These are phyloP conservation scores for Stenogyne calaminthoides DNA, from an alignment of 305 asterid genomes.

Conservation along the genomic window DNA sequence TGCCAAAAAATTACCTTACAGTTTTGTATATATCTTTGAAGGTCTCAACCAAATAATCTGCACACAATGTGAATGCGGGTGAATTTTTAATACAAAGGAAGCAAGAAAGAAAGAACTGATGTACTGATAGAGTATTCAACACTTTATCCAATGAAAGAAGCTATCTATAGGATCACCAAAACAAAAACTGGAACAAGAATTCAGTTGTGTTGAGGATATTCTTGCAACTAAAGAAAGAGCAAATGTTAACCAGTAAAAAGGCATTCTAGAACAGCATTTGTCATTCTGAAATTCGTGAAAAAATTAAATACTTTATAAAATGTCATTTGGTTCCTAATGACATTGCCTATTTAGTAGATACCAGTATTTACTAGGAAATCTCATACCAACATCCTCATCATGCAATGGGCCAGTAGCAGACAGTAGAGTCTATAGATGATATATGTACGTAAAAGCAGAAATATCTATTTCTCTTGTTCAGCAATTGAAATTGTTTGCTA, in stretches of 20 bases:
- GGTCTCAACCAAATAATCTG: constrained; percentile 84
- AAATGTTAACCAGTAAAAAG: not conserved
- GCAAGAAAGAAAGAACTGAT: not conserved
- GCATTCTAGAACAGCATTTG: not conserved
- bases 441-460: not conserved
- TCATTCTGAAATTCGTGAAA: not conserved
- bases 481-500: not conserved
- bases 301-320: not conserved
- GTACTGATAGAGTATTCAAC: constrained; percentile 14
- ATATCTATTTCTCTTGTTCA: not conserved
- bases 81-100: constrained; percentile 25
- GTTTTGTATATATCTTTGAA: constrained; percentile 67
- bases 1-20: constrained; percentile 57
- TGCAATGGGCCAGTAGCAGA: not conserved
- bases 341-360: not conserved
- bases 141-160: no score
- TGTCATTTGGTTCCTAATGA: not conserved
- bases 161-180: no score
- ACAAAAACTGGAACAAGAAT: constrained; percentile 7
- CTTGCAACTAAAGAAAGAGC: not conserved
- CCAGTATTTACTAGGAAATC: not conserved
- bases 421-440: not conserved
- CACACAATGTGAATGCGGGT: constrained; percentile 32
- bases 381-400: not conserved
- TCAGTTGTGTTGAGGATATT: constrained; percentile 1